Conservation (phyloP, 1,139 yeast genomes). For the Blastobotrys elegans region DNA sequence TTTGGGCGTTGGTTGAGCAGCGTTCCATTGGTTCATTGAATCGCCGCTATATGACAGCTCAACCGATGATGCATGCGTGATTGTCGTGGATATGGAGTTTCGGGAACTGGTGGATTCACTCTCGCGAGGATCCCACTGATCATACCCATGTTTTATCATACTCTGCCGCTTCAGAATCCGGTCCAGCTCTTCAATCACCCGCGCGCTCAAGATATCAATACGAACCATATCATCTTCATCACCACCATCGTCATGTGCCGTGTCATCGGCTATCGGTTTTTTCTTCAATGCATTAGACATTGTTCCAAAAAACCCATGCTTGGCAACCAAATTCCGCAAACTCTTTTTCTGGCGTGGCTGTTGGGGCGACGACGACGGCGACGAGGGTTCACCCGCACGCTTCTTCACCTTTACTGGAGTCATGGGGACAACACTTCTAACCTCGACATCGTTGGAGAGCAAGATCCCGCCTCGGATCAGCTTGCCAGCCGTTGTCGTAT, state of each 20-base stretch:
- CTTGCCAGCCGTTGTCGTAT: conserved; percentile 19
- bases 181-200: conserved; percentile 70
- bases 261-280: not conserved
- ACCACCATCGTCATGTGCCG: not conserved
- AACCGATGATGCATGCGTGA: not conserved
- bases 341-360: conserved; percentile 8
- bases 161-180: conserved; percentile 21
- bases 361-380: not conserved
- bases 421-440: conserved; percentile 23
- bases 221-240: conserved; percentile 22
- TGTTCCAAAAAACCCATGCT: not conserved
- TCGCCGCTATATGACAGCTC: not conserved
- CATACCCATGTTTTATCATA: conserved; percentile 4
- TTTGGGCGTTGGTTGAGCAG: not conserved
- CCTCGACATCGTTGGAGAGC: conserved; percentile 30
- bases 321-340: conserved; percentile 1
- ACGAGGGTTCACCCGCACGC: not conserved
- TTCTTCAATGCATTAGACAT: conserved; percentile 6
- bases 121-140: conserved; percentile 12
- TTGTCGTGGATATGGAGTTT: not conserved
- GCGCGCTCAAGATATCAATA: conserved; percentile 71
- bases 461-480: conserved; percentile 32
- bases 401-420: conserved; percentile 13
- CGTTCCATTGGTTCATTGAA: not conserved
- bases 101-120: not conserved